phyloP scores from a whole-genome alignment of 169 alveolate species.

The Eimeria praecox region DNA sequence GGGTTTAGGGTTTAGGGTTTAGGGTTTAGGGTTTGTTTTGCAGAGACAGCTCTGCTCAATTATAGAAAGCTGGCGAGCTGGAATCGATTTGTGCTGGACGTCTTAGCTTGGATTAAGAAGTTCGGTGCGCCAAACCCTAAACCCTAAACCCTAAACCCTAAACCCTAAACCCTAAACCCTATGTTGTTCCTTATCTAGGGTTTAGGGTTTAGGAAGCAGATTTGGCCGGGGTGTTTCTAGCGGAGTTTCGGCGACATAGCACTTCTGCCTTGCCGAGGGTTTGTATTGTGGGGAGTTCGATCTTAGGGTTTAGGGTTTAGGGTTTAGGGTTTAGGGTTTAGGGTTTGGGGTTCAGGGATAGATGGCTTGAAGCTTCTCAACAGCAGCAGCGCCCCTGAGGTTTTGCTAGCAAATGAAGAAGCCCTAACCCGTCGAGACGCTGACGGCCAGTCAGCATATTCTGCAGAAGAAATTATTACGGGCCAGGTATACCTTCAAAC shows the following conservation, averaged over 20 bases:
- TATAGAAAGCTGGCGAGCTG: constrained; percentile 92
- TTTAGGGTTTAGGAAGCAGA: background rate
- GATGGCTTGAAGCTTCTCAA: constrained; percentile 90
- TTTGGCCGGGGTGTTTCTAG: background rate
- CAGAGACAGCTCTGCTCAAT: constrained; percentile 91
- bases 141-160: background rate
- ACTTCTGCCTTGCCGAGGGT: background rate
- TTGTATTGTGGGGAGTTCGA: background rate
- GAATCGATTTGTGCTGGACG: constrained; percentile 91
- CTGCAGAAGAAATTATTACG: constrained; percentile 90
- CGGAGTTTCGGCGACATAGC: background rate
- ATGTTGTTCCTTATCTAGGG: no score
- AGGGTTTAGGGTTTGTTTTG: constrained; percentile 84
- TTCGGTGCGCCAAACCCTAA: constrained; percentile 60
- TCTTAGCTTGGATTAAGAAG: constrained; percentile 81
- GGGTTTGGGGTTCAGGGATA: constrained; percentile 68
- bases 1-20: constrained; percentile 33
- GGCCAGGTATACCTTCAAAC: constrained; percentile 86
- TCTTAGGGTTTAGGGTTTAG: background rate
- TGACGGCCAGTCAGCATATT: constrained; percentile 92
- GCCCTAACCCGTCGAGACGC: constrained; percentile 92
- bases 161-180: background rate
- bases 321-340: constrained; percentile 37
- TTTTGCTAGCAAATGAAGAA: constrained; percentile 88
- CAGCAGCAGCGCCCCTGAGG: constrained; percentile 93